Base-by-base conservation (phyloP, 2,329 filamentous ascomycete species). In the Cladorrhinum sp. region DNA sequence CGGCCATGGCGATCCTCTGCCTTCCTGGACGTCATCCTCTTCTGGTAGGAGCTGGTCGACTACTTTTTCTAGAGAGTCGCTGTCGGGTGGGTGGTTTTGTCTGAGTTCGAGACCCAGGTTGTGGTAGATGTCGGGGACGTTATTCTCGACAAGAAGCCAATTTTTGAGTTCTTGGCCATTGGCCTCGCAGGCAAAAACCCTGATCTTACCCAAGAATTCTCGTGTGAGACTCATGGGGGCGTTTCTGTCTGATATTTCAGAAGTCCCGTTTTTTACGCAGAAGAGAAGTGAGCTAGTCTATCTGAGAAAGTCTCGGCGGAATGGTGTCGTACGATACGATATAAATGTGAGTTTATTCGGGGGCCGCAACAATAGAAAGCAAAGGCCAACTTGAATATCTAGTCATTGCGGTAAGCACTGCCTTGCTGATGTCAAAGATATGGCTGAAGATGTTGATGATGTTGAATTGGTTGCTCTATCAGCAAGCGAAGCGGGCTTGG, bases 61-160 rank as follows among this genome's bases (percentile, higher is more conserved):
- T 63, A 87, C 80, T 62, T 79, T 79, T 53, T 88, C 86, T 52
- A 92, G 78, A 16, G 82, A 80, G 12, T 82, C 77, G 50, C 72
- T 70, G 60, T 64, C 73, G 66, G 68, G 65, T 70, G 72, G 81
- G 69, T 86, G 92, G 28, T 78, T 73, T 33, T 77, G 76, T 65
- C 82, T 86, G 55, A 96, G 79, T 75, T 95, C 90, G 23, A 76
- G 73, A 26, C 86, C 84, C 68, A 96, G 86, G 60, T 84, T 77
- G 64, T 82, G 80, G 73, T 95, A 95, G 57, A 86, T 80, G 16
- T 84, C 79, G 1, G 85, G 79, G 26, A 91, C 82, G 28, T 85
- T 85, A 4, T 90, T 89, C 71, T 94, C 90, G 65, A 95, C 87
- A 64, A 86, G 82, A 14, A 96, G 81, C 79, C 86, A 93, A 61